These are phyloP conservation scores for Chalciporus piperatus DNA, from an alignment of 768 basidiomycete species.

Conservation along the genomic window DNA sequence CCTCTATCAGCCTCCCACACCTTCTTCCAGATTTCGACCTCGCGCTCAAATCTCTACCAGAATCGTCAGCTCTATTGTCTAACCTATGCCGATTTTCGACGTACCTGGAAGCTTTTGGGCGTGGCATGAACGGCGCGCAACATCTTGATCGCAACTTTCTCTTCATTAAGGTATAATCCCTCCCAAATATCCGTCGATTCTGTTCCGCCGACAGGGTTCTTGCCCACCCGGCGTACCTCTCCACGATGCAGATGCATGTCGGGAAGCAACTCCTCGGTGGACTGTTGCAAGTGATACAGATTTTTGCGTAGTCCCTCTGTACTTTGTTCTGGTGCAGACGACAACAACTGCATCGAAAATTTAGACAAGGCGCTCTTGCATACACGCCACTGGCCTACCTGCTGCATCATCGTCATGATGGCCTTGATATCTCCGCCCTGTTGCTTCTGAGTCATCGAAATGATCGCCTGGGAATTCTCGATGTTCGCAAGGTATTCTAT, in stretches of 20 bases:
- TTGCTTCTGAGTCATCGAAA: constrained; percentile 32
- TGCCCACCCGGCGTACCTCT: constrained; percentile 49
- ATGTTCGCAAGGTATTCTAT: constrained; percentile 44
- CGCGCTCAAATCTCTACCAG: constrained; percentile 49
- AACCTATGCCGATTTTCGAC: not conserved
- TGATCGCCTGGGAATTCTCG: constrained; percentile 37
- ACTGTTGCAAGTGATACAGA: constrained; percentile 47
- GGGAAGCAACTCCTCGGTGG: constrained; percentile 46
- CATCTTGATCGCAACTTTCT: constrained; percentile 57
- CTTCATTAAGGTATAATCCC: constrained; percentile 50
- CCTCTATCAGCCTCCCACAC: constrained; percentile 54
- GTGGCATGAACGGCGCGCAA: constrained; percentile 50
- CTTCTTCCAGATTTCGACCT: constrained; percentile 53
- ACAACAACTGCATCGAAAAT: not conserved
- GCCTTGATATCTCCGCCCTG: constrained; percentile 35
- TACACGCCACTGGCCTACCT: constrained; percentile 29
- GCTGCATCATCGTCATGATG: constrained; percentile 52
- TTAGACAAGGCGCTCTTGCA: too few species aligned
- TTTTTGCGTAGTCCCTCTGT: constrained; percentile 48
- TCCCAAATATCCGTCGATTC: constrained; percentile 55
- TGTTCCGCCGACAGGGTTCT: constrained; percentile 50
- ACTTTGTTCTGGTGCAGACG: constrained; percentile 10
- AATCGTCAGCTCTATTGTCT: constrained; percentile 2
- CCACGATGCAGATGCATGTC: constrained; percentile 49
- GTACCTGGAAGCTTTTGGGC: constrained; percentile 43